A percentile compares a stretch with the other conserved stretches of the same genome.
phyloP scores from a whole-genome alignment of 2,329 filamentous ascomycete species.

The Massarina eburnea region DNA sequence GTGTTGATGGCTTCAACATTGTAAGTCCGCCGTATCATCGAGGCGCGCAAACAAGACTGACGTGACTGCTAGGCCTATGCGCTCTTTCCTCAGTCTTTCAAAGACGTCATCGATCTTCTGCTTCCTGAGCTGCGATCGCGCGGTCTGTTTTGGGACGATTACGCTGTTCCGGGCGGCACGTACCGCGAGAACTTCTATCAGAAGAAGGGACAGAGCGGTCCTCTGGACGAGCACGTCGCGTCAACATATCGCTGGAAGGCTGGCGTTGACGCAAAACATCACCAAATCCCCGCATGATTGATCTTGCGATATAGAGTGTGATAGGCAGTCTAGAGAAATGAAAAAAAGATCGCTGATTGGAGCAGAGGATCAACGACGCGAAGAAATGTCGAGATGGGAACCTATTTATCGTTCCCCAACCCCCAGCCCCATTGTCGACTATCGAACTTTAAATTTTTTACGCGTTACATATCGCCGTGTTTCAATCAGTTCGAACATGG shows the following conservation, averaged over 20 bases:
- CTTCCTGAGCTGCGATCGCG: conserved; percentile 64
- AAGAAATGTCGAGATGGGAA: too few relatives aligned
- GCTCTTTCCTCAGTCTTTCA: conserved; percentile 67
- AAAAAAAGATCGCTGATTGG: too few relatives aligned
- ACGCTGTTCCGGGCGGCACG: conserved; percentile 58
- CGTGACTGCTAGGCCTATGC: conserved; percentile 55
- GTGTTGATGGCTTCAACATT: conserved; percentile 75
- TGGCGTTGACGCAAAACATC: conserved; percentile 34
- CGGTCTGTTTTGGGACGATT: conserved; percentile 59
- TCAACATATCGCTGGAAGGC: conserved; percentile 49
- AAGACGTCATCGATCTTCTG: conserved; percentile 66
- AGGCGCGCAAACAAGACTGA: not conserved
- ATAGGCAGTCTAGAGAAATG: too few relatives aligned
- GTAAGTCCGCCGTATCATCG: conserved; percentile 46
- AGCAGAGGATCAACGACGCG: too few relatives aligned
- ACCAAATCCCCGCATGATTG: conserved; percentile 24
- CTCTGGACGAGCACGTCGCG: conserved; percentile 56
- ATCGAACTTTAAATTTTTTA: too few relatives aligned
- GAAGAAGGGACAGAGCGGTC: conserved; percentile 52
- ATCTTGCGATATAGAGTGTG: too few relatives aligned
- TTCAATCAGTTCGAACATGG: too few relatives aligned
- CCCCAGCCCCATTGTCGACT: too few relatives aligned
- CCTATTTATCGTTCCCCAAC: too few relatives aligned
- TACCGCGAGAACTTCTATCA: conserved; percentile 64
- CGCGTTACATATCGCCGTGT: too few relatives aligned